phyloP scores from a whole-genome alignment of 148 eudicot genomes.

The Cornus kousa region DNA sequence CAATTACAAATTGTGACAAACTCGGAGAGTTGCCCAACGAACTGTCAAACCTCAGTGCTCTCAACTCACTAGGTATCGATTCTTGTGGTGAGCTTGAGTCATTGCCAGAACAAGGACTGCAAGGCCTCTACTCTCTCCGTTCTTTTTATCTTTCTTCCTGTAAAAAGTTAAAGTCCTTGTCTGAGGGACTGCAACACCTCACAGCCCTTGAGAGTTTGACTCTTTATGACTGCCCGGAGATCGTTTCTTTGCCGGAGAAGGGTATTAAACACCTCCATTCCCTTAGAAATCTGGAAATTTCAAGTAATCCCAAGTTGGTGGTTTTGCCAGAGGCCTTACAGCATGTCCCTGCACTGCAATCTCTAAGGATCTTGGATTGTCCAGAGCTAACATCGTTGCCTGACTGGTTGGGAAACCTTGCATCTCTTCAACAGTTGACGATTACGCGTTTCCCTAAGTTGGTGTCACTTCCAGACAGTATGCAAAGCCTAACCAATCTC shows the following conservation, averaged over 20 bases:
- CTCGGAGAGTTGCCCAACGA: too few species aligned
- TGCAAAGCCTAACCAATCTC: too few species aligned
- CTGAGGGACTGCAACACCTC: neutral
- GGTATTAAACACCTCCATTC: neutral
- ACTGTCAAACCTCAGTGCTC: too few species aligned
- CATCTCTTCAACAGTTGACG: neutral
- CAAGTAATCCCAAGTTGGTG: neutral
- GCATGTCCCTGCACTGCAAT: neutral
- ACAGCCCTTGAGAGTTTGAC: neutral
- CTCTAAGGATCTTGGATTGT: too few species aligned
- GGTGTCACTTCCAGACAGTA: too few species aligned
- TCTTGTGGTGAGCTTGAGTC: neutral
- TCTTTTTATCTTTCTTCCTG: too few species aligned
- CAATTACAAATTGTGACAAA: neutral
- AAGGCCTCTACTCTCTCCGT: neutral
- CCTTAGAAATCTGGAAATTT: neutral
- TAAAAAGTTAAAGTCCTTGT: neutral
- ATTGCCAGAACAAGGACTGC: neutral
- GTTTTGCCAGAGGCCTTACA: constrained; percentile 5
- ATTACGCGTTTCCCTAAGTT: neutral
- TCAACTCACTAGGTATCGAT: too few species aligned
- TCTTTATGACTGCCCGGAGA: neutral
- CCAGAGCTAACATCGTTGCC: too few species aligned
- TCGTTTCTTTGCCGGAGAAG: neutral
- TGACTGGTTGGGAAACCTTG: neutral